phyloP scores from a whole-genome alignment of 2,329 filamentous ascomycete genomes.

The Sporothrix globosa region DNA sequence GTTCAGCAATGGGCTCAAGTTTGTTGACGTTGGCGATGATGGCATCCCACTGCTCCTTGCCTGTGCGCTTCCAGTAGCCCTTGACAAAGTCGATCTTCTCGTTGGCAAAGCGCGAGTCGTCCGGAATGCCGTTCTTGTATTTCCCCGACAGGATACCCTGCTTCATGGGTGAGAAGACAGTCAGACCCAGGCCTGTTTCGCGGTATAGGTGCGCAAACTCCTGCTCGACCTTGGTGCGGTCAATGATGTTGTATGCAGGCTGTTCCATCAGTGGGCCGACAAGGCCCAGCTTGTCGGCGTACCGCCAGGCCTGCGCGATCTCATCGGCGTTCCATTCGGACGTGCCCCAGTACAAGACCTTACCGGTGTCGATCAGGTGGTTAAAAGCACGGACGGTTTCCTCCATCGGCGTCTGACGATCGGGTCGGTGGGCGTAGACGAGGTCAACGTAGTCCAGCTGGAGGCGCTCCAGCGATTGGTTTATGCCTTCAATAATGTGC shows the following conservation, averaged over 20 bases:
- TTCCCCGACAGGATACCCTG: slow-evolving; percentile 63
- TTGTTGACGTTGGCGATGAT: slow-evolving; percentile 60
- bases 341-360: slow-evolving; percentile 73
- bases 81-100: slow-evolving; percentile 60
- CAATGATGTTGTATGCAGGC: slow-evolving; percentile 68
- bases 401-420: slow-evolving; percentile 61
- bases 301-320: slow-evolving; percentile 65
- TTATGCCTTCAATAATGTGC: slow-evolving; percentile 60
- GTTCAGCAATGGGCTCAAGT: slow-evolving; percentile 65
- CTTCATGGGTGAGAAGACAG: slow-evolving; percentile 58
- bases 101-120: slow-evolving; percentile 62
- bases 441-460: slow-evolving; percentile 69
- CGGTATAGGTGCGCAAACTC: slow-evolving; percentile 62
- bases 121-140: slow-evolving; percentile 65
- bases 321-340: slow-evolving; percentile 71
- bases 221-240: slow-evolving; percentile 55
- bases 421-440: slow-evolving; percentile 64
- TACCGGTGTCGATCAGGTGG: slow-evolving; percentile 62
- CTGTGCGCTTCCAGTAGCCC: slow-evolving; percentile 56
- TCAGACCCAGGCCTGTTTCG: slow-evolving; percentile 59
- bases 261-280: slow-evolving; percentile 69
- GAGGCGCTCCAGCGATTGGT: slow-evolving; percentile 61
- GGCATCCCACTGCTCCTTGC: slow-evolving; percentile 57
- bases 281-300: slow-evolving; percentile 62
- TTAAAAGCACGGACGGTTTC: slow-evolving; percentile 62